A percentile compares a stretch with the other conserved stretches of the same genome.
Evolutionary conservation across 2,329 filamentous ascomycete species (phyloP).

Genomic region (Monosporascus cannonballus): DNA sequence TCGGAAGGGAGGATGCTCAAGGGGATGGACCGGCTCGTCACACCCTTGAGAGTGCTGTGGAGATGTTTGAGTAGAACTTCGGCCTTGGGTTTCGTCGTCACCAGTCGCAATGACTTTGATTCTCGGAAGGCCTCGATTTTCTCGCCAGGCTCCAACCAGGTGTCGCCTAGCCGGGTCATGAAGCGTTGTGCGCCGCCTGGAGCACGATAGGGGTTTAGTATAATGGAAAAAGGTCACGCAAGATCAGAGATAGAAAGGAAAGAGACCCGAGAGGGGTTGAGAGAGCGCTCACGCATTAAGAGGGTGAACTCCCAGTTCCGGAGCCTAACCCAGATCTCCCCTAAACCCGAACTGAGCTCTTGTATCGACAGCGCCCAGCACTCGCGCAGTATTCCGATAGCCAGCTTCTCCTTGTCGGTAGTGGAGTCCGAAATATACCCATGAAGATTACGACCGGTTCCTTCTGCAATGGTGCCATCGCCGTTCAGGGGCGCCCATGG

Average conservation of each 20-base stretch:
- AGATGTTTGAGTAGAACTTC: constrained; percentile 30
- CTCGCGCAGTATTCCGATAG: constrained; percentile 37
- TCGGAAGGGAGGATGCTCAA: constrained; percentile 17
- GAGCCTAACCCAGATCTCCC: constrained; percentile 34
- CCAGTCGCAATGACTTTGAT: constrained; percentile 26
- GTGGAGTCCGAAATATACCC: constrained; percentile 23
- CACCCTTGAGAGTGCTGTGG: constrained; percentile 21
- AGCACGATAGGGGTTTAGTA: constrained; percentile 2
- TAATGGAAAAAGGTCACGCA: background rate
- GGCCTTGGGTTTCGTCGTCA: constrained; percentile 29
- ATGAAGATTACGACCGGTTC: constrained; percentile 14
- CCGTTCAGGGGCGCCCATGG: constrained; percentile 35
- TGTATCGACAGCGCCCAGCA: constrained; percentile 45
- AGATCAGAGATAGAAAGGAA: constrained; percentile 9
- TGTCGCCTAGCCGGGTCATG: constrained; percentile 24
- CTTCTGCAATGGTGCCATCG: constrained; percentile 6
- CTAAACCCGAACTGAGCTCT: constrained; percentile 37
- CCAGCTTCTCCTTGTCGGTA: constrained; percentile 34
- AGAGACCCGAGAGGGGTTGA: constrained; percentile 4
- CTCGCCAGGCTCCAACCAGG: constrained; percentile 27
- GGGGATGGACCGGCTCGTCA: constrained; percentile 18
- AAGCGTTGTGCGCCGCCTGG: constrained; percentile 31
- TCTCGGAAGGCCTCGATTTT: constrained; percentile 30
- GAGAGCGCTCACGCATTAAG: constrained; percentile 33
- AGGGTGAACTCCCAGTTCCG: constrained; percentile 35